Base-by-base conservation (phyloP, 148 eudicot genomes). In the Dianthus caryophyllus region DNA sequence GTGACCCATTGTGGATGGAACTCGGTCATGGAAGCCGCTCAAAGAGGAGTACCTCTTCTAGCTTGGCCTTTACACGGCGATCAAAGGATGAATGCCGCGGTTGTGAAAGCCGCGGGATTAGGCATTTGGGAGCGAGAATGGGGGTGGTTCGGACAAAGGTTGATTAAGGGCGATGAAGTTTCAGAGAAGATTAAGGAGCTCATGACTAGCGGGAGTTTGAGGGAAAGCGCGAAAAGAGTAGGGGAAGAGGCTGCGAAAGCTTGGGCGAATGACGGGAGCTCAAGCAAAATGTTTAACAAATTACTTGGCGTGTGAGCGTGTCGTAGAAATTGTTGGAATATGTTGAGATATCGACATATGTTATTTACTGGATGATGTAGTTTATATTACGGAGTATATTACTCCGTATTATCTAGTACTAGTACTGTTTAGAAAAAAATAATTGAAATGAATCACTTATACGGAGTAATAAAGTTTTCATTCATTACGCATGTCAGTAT, bases 1-100 rank as follows among this genome's bases (percentile, higher is more conserved):
- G 30, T 86, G 62, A 86, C 75, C 39, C 88, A 84, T 25, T 84
- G 91, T 8, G 91, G 85, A 4, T 86, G 91, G 88, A 84, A 82
- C 74, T 86, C 88, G 21, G 78, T 84, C 55, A 78, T 65, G 68
- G 86, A 86, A 39, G 79, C 86, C 0, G 76, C 80, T 25, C 24
- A 47, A 0, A 16, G 38, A 0, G 87, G 85, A 18, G 53, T 81
- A 0, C 87, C 84, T 6, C 15, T 81, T 33, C 38, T 86, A 61
- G 85, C 81, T 0, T 84, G 93, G 93, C 85, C 89, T 0, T 52
- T 47, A 26, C 79, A 81, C 9, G 87, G 85, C 0, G 94, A 87
- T 52, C 89, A 85, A 61, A 77, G 66, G 80, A 72, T 83, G 27
- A 83, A 81, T n/a, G 88, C 90, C 0, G 81, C 64, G 60, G 83